Evolutionary conservation across 768 basidiomycete species (phyloP).

Genomic region (Suillus subalutaceus): DNA sequence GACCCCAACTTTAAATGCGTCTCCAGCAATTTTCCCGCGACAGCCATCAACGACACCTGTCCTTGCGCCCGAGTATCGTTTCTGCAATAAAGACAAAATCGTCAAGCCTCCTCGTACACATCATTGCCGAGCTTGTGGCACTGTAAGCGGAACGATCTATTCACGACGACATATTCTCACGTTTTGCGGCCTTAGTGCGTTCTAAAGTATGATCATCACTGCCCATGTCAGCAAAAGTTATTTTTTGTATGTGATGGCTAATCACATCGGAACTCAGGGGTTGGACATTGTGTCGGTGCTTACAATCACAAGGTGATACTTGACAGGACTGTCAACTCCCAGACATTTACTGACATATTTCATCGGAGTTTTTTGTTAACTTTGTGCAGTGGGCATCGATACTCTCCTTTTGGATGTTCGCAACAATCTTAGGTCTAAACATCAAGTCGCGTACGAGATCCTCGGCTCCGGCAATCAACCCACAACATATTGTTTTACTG

Average conservation of each 20-base stretch:
- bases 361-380: conserved; percentile 75
- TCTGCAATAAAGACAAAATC: conserved; percentile 63
- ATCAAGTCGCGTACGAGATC: conserved; percentile 34
- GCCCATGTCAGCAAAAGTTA: conserved; percentile 64
- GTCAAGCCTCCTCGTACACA: conserved; percentile 77
- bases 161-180: conserved; percentile 4
- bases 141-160: conserved; percentile 46
- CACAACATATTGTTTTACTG: conserved; percentile 73
- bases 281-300: conserved; percentile 94
- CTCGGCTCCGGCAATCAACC: conserved; percentile 46
- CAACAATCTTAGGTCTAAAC: conserved; percentile 58
- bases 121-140: conserved; percentile 84
- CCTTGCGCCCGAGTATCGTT: conserved; percentile 65
- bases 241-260: background rate
- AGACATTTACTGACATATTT: conserved; percentile 3
- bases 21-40: conserved; percentile 26
- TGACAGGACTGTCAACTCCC: conserved; percentile 13
- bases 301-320: conserved; percentile 77
- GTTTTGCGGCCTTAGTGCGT: conserved; percentile 59
- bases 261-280: conserved; percentile 51
- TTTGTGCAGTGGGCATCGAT: conserved; percentile 68
- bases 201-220: conserved; percentile 86
- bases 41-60: conserved; percentile 46
- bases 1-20: conserved; percentile 12
- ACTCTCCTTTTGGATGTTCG: conserved; percentile 65